Evolutionary conservation across 129 eudicot species (phyloP).

Genomic region (Escallonia herrerae): DNA sequence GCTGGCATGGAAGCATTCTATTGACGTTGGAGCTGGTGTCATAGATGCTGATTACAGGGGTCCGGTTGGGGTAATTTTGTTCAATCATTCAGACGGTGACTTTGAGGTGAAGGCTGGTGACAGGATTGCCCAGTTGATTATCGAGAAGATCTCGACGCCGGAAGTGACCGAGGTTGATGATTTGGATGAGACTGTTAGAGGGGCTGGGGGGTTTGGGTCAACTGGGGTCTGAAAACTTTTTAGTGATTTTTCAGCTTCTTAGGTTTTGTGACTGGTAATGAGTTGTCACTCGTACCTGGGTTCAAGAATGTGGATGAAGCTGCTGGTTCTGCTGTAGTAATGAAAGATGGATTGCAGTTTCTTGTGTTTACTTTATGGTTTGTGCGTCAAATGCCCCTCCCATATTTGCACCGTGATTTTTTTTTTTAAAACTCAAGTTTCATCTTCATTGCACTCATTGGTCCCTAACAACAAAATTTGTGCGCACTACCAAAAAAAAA

Average conservation of each 20-base stretch:
- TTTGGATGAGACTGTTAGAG: constrained; percentile 63
- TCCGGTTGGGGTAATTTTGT: constrained; percentile 51
- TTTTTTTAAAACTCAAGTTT: too few relatives aligned
- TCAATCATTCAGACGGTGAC: constrained; percentile 54
- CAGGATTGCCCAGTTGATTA: constrained; percentile 79
- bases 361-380: too few relatives aligned
- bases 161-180: constrained; percentile 61
- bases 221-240: constrained; percentile 49
- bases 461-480: too few relatives aligned
- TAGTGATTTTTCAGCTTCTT: neutral
- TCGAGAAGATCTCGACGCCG: constrained; percentile 59
- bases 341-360: too few relatives aligned
- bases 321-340: too few relatives aligned
- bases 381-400: too few relatives aligned
- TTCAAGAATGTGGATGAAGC: too few relatives aligned
- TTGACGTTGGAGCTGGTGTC: constrained; percentile 95
- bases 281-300: too few relatives aligned
- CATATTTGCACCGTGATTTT: too few relatives aligned
- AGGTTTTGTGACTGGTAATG: neutral
- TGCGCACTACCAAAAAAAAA: too few relatives aligned
- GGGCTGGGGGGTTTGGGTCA: constrained; percentile 87
- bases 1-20: constrained; percentile 85
- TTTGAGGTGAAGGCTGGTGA: constrained; percentile 61
- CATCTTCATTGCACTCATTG: too few relatives aligned
- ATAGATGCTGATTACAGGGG: constrained; percentile 73